Evolutionary conservation across 225 moss, liverwort and hornwort species (phyloP).

Genomic region (Antitrichia curtipendula): DNA sequence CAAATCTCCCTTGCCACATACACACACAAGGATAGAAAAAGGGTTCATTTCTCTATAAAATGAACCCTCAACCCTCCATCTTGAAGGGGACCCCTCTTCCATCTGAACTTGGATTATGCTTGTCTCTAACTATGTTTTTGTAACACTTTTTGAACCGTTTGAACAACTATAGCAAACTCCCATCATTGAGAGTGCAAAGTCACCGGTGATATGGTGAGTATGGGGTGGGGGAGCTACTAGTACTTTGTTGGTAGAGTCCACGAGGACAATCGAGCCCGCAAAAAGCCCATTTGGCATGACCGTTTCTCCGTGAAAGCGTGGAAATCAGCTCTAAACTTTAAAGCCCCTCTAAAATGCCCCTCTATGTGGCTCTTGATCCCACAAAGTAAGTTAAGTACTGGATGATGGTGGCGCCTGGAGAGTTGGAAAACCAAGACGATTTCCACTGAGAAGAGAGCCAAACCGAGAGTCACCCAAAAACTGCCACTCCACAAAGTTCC

Average conservation of each 20-base stretch:
- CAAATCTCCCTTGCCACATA: fast-evolving
- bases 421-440: not conserved
- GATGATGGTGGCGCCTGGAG: not conserved
- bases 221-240: too few species aligned
- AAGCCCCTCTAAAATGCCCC: too few species aligned
- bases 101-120: not conserved
- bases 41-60: not conserved
- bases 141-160: not conserved
- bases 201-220: not conserved
- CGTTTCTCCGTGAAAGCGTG: not conserved
- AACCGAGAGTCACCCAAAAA: too few species aligned
- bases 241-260: not conserved
- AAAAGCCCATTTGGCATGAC: not conserved
- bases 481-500: not conserved
- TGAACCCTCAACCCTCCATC: not conserved
- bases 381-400: not conserved
- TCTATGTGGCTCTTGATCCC: too few species aligned
- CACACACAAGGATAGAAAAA: too few species aligned
- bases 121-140: not conserved
- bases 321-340: not conserved
- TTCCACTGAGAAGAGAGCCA: not conserved
- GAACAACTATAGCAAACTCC: not conserved
- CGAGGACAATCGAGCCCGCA: fast-evolving
- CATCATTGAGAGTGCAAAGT: not conserved
- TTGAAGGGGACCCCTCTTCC: fast-evolving